phyloP scores from a whole-genome alignment of 805 yeast species.

The Spathaspora sp. region DNA sequence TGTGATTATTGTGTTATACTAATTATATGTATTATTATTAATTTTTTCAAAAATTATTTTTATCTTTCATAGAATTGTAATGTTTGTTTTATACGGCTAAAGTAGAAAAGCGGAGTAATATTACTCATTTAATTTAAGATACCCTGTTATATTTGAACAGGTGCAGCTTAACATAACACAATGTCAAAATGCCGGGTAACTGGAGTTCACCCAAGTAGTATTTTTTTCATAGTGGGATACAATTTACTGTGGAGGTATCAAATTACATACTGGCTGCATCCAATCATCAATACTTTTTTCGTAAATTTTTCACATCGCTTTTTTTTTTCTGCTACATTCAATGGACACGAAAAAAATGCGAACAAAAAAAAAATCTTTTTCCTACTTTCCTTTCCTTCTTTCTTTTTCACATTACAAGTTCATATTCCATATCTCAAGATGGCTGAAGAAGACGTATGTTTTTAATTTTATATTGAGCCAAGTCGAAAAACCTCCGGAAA shows the following conservation, averaged over 20 bases:
- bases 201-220: not conserved
- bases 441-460: constrained; percentile 44
- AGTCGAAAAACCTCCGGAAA: not conserved
- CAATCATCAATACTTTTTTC: constrained; percentile 1
- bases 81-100: not conserved
- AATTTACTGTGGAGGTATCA: not conserved
- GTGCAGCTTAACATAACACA: not conserved
- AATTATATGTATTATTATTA: constrained; percentile 3
- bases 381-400: constrained; percentile 16
- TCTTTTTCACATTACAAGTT: constrained; percentile 4
- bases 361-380: constrained; percentile 10
- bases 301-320: constrained; percentile 6
- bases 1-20: constrained; percentile 1
- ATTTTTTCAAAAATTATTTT: not conserved
- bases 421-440: constrained; percentile 18
- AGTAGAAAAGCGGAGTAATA: too few species aligned
- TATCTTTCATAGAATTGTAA: not conserved
- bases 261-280: not conserved
- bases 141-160: not conserved
- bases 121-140: too few species aligned
- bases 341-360: not conserved
- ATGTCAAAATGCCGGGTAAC: not conserved
- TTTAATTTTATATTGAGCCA: not conserved
- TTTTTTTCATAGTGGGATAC: not conserved
- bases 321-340: constrained; percentile 15